A percentile compares a stretch with the other conserved stretches of the same genome.
phyloP scores from a whole-genome alignment of 306 rosid species.

The Acacia crassicarpa region DNA sequence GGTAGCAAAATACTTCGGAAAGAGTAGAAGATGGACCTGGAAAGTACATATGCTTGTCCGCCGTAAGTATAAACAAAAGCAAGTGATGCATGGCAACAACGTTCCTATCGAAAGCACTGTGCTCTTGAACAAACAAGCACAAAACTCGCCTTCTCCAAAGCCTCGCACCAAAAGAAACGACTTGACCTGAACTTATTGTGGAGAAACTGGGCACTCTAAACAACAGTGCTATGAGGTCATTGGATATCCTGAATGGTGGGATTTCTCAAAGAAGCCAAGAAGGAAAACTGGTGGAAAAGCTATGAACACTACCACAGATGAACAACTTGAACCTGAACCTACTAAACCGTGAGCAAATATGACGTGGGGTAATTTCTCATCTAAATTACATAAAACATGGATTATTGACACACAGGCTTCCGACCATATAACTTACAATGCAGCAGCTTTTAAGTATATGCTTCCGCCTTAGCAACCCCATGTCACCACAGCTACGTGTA shows the following conservation, averaged over 20 bases:
- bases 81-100: not conserved
- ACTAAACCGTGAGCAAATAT: not conserved
- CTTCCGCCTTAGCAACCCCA: not conserved
- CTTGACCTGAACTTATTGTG: not conserved
- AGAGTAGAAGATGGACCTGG: not conserved
- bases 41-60: not conserved
- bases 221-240: not conserved
- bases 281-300: not conserved
- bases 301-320: not conserved
- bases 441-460: not conserved
- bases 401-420: constrained; percentile 22
- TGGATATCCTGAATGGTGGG: not conserved
- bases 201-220: not conserved
- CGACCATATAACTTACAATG: not conserved
- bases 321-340: not conserved
- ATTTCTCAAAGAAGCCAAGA: constrained; percentile 9
- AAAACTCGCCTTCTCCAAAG: not conserved
- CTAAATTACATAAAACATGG: not conserved
- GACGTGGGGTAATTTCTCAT: not conserved
- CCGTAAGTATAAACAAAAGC: not conserved
- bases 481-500: not conserved
- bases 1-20: not conserved
- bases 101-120: too few relatives aligned
- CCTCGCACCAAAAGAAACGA: not conserved
- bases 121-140: not conserved